Evolutionary conservation across 768 basidiomycete species (phyloP).

Genomic region (Collybiopsis luxurians): DNA sequence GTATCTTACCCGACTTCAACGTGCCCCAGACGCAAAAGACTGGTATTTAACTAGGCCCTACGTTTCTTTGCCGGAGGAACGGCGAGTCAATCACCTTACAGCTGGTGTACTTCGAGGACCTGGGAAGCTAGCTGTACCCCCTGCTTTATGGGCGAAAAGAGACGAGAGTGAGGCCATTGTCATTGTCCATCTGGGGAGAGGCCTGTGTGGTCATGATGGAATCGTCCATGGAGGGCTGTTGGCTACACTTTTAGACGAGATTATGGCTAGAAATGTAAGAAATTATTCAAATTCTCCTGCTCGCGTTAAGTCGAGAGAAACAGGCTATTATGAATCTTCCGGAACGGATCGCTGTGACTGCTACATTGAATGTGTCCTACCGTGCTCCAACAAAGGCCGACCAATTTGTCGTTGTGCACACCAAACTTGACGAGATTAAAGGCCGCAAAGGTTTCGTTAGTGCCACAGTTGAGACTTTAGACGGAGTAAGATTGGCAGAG

Average conservation of each 20-base stretch:
- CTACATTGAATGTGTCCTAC: conserved; percentile 77
- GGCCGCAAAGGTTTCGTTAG: conserved; percentile 77
- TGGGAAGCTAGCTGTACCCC: conserved; percentile 79
- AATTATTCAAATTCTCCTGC: conserved; percentile 6
- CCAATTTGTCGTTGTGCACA: conserved; percentile 86
- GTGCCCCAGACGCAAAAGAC: conserved; percentile 43
- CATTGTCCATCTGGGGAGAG: conserved; percentile 80
- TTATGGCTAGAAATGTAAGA: conserved; percentile 73
- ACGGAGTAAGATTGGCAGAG: conserved; percentile 81
- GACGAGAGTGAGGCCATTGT: conserved; percentile 75
- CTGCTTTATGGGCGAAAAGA: conserved; percentile 66
- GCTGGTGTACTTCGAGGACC: conserved; percentile 85
- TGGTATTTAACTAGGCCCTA: conserved; percentile 85
- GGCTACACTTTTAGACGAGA: conserved; percentile 90
- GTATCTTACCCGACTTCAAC: conserved; percentile 49
- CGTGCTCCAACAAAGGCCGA: conserved; percentile 86
- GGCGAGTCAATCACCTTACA: conserved; percentile 78
- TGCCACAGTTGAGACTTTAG: conserved; percentile 72
- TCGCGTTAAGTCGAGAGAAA: not conserved
- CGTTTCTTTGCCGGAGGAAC: conserved; percentile 60
- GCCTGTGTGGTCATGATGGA: conserved; percentile 90
- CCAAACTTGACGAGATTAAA: conserved; percentile 58
- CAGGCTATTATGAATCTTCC: conserved; percentile 86
- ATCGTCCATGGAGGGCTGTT: conserved; percentile 92
- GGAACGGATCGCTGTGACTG: conserved; percentile 90